Base-by-base conservation (phyloP, 352 stramenopile species). In the Thalassiosira hispida region DNA sequence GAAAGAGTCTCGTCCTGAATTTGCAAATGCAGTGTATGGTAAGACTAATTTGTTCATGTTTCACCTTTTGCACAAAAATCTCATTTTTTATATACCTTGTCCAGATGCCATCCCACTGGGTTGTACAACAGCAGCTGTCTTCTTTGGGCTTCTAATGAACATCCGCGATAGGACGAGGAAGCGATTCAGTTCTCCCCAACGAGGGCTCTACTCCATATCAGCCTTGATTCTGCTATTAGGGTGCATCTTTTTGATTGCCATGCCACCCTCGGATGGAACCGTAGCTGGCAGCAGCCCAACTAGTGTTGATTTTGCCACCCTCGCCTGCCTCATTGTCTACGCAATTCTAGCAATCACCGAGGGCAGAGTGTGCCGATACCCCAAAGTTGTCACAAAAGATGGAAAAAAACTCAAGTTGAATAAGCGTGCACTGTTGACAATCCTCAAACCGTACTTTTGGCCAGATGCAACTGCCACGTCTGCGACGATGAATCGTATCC, bases 381-480 rank as follows among this genome's bases (percentile, higher is more conserved):
- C 75, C 35, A 63, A 51, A 53, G 51, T 77, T 0, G 56, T 29
- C 16, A 64, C 22, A 8, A 70, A 69, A 23, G 75, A 80, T 25
- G 47, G 51, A 31, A 72, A 80, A 33, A 87, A 86, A 42, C 53
- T 55, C 27, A 82, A 61, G 44, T 69, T 90, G 31, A 85, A 77
- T 8, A 72, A 77, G 49, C 20, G 49, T 18, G 79, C 77, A 16
- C 77, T 93, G 22, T 22, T 91, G 2, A 86, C 60, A 0, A 73
- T 91, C 44, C 65, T 93, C 1, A 93, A 93, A 60, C 93, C 91
- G 0, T 95, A 96, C 77, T 94, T 96, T 78, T 95, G 94, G 93
- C 91, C 93, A 8, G 79, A 94, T 59, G 84, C 76, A 47, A 91
- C 89, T 1, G 57, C 70, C 2, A 85, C 79, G 16, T 90, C 88